phyloP scores from a whole-genome alignment of 2,329 filamentous ascomycete species.

The Rosellinia necatrix region DNA sequence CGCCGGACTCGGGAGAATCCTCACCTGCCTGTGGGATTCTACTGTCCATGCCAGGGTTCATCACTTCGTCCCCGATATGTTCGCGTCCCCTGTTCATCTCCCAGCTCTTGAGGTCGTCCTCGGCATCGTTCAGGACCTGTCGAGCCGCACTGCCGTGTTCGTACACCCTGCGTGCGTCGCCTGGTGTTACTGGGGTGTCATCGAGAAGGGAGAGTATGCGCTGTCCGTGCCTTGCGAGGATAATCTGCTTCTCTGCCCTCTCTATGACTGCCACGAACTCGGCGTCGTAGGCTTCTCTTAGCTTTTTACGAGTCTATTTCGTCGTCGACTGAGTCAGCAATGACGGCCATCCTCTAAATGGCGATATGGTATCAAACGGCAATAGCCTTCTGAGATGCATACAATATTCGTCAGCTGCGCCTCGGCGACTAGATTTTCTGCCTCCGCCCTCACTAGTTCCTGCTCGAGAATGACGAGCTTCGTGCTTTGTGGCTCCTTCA shows the following conservation, averaged over 20 bases:
- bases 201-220: conserved; percentile 85
- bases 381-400: too few species aligned
- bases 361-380: too few species aligned
- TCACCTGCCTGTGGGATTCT: conserved; percentile 25
- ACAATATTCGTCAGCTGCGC: conserved; percentile 95
- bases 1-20: conserved; percentile 17
- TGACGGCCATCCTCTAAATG: too few species aligned
- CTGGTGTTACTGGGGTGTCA: conserved; percentile 86
- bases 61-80: conserved; percentile 6
- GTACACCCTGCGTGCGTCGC: conserved; percentile 75
- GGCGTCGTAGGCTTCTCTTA: conserved; percentile 90
- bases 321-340: neutral
- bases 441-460: conserved; percentile 93
- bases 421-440: conserved; percentile 93
- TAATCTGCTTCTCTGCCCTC: conserved; percentile 94
- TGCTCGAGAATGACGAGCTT: conserved; percentile 87
- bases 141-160: conserved; percentile 69
- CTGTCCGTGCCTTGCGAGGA: conserved; percentile 88
- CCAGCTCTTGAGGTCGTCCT: conserved; percentile 85
- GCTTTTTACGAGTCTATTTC: conserved; percentile 82
- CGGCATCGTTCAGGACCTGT: conserved; percentile 88
- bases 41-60: neutral
- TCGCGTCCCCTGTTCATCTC: conserved; percentile 33
- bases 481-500: conserved; percentile 86
- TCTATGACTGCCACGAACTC: conserved; percentile 93